Evolutionary conservation across 768 basidiomycete species (phyloP), one percentile per base, ranked within the genome.

Genomic region (Pleurotus giganteus): DNA sequence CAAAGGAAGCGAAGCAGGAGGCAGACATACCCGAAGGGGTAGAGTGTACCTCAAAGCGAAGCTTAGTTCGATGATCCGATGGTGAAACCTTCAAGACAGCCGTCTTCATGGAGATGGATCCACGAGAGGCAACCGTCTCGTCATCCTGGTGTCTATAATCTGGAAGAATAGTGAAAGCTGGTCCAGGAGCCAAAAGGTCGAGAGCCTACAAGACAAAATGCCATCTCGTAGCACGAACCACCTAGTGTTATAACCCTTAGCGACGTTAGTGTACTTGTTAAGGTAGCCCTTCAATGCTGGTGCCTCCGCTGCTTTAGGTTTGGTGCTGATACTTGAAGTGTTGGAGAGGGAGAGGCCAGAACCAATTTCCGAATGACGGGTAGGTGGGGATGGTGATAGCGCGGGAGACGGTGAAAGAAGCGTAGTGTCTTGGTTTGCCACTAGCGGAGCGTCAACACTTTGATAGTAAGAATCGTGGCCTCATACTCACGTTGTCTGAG

Each of bases 211-310:
- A 15, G 89, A 91, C n/a, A 95, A 68, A 23, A 89, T 75, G 0
- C 93, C 94, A 52, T 88, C 82, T 63, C 90, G 86, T 17, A 97
- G 79, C 0, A 96, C 91, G 64, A 98, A 96, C 93, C 94, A 97
- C 1, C 94, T 78, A 0, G 89, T 88, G 56, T 84, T 86, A 66
- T 94, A 96, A 0, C 95, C 94, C 61, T 84, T 86, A 0, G 92
- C 91, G 34, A 97, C 90, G 61, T 97, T 98, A 1, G 88, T 86
- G 65, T 94, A 97, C 68, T 98, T 98, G 68, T 90, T 92, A 17
- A 93, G 73, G 64, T 92, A 92, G 0, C 91, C 92, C 58, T 82
- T 85, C 54, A 91, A 69, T 2, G 76, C 68, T 0, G 88, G 85
- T 1, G 87, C 82, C 45, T 85, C 82, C 1, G 74, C 72, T 1